Evolutionary conservation across 2,329 filamentous ascomycete genomes (phyloP), one percentile per base, ranked within the genome.

Genomic region (Coleophoma eucalyptorum): DNA sequence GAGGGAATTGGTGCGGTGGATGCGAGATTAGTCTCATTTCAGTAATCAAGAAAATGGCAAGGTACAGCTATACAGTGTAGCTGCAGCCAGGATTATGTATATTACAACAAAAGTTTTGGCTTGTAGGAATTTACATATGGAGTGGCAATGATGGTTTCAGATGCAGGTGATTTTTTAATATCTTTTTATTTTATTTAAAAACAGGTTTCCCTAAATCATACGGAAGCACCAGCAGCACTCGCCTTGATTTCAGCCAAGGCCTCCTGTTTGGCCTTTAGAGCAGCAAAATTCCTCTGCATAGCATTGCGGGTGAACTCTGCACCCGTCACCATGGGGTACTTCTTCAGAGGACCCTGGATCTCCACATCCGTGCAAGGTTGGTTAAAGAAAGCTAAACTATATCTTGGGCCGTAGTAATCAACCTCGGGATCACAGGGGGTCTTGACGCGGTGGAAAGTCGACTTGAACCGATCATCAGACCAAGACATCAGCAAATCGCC

Each of bases 381-480:
- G 56, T 84, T 86, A 66, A 86, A 86, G 58, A 79, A 86, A 7
- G 83, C 83, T 62, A 87, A 81, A 62, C 79, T 83, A 62, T 83
- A 86, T 40, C 83, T 72, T 56, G 78, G 74, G 5, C 80, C 80
- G 58, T 76, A 86, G 61, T 76, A 82, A 58, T 77, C 74, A 43
- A 76, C 72, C 3, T 69, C 71, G 0, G 70, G 69, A 56, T 84
- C 78, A 26, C 67, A 72, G 0, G 81, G 81, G 1, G 81, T 79
- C 66, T 81, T 83, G 51, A 86, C 82, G 3, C 82, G 75, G 65
- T 86, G 83, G 48, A 84, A 81, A 0, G 82, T 84, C 38, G 76
- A 81, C 67, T 86, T 86, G 70, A 86, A 85, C 18, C 81, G 75
- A 63, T 86, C 84, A 60, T 86, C 83, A 26, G 75, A 80, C 81